These are phyloP conservation scores for Ceratonia siliqua DNA, from an alignment of 306 rosid species.

Conservation along the genomic window DNA sequence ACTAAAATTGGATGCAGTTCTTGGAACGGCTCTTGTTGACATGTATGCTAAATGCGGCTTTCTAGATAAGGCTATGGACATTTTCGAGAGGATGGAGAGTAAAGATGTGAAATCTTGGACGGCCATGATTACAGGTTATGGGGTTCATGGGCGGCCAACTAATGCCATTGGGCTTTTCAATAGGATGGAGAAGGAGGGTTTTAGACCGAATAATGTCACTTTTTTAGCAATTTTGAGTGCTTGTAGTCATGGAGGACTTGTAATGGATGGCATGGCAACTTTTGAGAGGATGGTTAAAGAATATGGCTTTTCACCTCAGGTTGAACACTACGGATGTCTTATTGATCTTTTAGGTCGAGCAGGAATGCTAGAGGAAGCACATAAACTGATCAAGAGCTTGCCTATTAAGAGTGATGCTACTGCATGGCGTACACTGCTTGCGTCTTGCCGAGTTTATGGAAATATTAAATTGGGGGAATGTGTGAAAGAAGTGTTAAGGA, in stretches of 20 bases:
- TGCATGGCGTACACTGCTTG: constrained; percentile 74
- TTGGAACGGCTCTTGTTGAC: constrained; percentile 72
- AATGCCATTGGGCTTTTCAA: constrained; percentile 50
- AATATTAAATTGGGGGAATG: constrained; percentile 53
- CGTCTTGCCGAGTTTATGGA: constrained; percentile 70
- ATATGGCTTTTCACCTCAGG: constrained; percentile 50
- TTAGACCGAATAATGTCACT: constrained; percentile 60
- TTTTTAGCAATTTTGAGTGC: constrained; percentile 65
- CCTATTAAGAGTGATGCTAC: constrained; percentile 59
- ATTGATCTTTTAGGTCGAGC: constrained; percentile 77
- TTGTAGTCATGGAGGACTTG: constrained; percentile 76
- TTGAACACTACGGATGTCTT: constrained; percentile 75
- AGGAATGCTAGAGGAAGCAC: constrained; percentile 73
- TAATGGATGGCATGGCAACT: constrained; percentile 54
- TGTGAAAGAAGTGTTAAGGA: constrained; percentile 49
- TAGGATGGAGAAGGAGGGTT: constrained; percentile 62
- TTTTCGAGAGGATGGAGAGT: constrained; percentile 53
- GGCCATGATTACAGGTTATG: constrained; percentile 67
- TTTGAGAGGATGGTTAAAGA: constrained; percentile 60
- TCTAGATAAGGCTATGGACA: constrained; percentile 52
- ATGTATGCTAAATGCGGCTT: constrained; percentile 75
- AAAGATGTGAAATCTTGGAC: constrained; percentile 82
- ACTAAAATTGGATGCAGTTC: constrained; percentile 55
- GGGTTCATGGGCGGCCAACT: constrained; percentile 62
- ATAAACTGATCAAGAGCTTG: constrained; percentile 56